These are phyloP conservation scores for Colletotrichum liriopes DNA, from an alignment of 2,329 filamentous ascomycete species.

Conservation along the genomic window DNA sequence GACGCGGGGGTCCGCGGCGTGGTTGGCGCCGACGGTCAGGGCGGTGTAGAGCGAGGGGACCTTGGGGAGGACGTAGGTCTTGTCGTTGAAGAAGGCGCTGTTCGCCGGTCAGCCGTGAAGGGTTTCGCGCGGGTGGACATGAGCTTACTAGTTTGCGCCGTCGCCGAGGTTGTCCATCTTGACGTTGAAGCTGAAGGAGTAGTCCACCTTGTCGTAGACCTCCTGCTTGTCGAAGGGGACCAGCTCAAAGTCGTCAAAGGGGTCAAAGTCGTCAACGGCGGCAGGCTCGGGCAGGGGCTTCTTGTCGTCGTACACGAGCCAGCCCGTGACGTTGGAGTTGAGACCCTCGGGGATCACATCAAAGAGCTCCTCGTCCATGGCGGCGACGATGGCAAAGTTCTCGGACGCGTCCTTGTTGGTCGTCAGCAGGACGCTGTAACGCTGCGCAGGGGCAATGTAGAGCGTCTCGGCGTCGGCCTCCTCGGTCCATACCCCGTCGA, in stretches of 20 bases:
- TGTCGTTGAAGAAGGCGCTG: slow-evolving; percentile 73
- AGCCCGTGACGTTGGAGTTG: slow-evolving; percentile 61
- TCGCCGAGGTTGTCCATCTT: slow-evolving; percentile 77
- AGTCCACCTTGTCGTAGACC: slow-evolving; percentile 64
- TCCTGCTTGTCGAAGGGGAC: slow-evolving; percentile 68
- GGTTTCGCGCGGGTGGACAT: neutral
- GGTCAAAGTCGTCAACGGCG: slow-evolving; percentile 59
- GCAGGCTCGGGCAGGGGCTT: slow-evolving; percentile 54
- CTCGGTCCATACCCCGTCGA: slow-evolving; percentile 67
- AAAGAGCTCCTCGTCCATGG: slow-evolving; percentile 59
- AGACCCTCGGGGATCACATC: slow-evolving; percentile 65
- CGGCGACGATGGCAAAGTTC: slow-evolving; percentile 65
- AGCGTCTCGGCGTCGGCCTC: slow-evolving; percentile 59
- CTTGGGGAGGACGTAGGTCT: slow-evolving; percentile 75
- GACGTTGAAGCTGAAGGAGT: slow-evolving; percentile 64
- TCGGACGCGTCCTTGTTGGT: slow-evolving; percentile 59
- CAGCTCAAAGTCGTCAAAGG: slow-evolving; percentile 70
- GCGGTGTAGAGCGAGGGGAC: slow-evolving; percentile 79
- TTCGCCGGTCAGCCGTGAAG: neutral
- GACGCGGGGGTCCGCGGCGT: slow-evolving; percentile 62
- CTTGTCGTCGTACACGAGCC: slow-evolving; percentile 52
- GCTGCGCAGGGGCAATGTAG: slow-evolving; percentile 65
- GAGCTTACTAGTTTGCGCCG: slow-evolving; percentile 69
- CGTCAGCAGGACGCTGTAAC: slow-evolving; percentile 64
- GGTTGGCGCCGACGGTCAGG: slow-evolving; percentile 65